A percentile compares a stretch with the other conserved stretches of the same genome.
Evolutionary conservation across 1,139 yeast genomes (phyloP).

Genomic region (Kodamaea derodonti): DNA sequence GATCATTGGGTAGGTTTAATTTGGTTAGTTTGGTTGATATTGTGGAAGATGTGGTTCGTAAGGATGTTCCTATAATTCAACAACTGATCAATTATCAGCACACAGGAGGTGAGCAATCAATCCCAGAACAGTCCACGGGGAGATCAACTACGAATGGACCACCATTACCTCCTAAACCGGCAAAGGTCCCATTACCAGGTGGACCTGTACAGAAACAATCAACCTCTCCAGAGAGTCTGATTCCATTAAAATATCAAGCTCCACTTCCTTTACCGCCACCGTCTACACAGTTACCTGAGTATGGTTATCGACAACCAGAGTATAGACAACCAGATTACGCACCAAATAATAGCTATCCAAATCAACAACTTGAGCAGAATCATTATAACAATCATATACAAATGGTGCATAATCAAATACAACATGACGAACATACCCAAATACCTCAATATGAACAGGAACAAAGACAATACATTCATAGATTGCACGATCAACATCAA

Average conservation of each 20-base stretch:
- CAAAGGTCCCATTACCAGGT: constrained; percentile 5
- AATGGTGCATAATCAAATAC: neutral
- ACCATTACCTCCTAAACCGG: constrained; percentile 34
- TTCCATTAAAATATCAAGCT: constrained; percentile 30
- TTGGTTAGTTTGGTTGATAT: constrained; percentile 35
- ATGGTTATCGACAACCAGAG: too few species aligned
- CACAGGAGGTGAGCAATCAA: neutral
- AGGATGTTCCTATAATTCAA: constrained; percentile 28
- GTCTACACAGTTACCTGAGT: neutral
- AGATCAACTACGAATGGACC: neutral
- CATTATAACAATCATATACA: neutral
- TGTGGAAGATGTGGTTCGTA: constrained; percentile 37
- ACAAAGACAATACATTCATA: neutral
- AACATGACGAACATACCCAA: neutral
- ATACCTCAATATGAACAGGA: neutral
- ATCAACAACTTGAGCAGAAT: neutral
- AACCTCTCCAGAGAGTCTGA: neutral
- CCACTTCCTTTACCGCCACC: constrained; percentile 32
- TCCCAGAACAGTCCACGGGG: neutral
- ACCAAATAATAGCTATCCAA: neutral
- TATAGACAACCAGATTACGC: constrained; percentile 1
- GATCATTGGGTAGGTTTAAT: constrained; percentile 21
- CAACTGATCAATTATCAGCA: neutral
- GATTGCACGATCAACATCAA: neutral
- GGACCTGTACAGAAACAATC: neutral